These are phyloP conservation scores for Alternaria triticimaculans DNA, from an alignment of 2,329 filamentous ascomycete species.

Conservation along the genomic window DNA sequence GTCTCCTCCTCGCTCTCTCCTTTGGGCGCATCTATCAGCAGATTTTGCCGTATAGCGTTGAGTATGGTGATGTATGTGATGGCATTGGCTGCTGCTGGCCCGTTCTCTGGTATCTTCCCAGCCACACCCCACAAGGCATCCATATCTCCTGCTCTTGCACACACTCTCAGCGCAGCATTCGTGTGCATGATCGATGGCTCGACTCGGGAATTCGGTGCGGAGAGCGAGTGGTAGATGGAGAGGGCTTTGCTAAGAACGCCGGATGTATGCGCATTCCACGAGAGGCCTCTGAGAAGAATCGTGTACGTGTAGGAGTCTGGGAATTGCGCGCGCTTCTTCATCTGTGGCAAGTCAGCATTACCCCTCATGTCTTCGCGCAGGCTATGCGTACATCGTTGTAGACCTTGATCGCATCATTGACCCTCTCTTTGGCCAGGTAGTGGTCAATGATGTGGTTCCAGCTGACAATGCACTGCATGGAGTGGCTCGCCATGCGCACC, in stretches of 20 bases:
- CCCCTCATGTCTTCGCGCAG: neutral
- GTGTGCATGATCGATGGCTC: constrained; percentile 80
- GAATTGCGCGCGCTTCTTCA: constrained; percentile 89
- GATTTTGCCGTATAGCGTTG: constrained; percentile 67
- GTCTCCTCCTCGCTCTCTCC: constrained; percentile 38
- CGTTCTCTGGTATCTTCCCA: constrained; percentile 71
- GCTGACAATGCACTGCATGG: constrained; percentile 71
- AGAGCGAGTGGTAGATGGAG: constrained; percentile 78
- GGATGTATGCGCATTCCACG: constrained; percentile 63
- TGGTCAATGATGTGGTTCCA: constrained; percentile 89
- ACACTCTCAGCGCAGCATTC: constrained; percentile 87
- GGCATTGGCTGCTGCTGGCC: constrained; percentile 68
- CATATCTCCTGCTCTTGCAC: constrained; percentile 74
- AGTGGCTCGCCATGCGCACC: constrained; percentile 71
- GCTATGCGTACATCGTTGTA: constrained; percentile 76
- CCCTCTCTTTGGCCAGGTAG: constrained; percentile 65
- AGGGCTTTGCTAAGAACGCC: constrained; percentile 72
- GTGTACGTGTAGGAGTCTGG: constrained; percentile 87
- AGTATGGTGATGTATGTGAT: constrained; percentile 84
- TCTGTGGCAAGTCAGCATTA: constrained; percentile 55
- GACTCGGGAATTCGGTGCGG: constrained; percentile 66
- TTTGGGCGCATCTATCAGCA: constrained; percentile 33
- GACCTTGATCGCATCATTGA: constrained; percentile 74
- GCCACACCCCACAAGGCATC: constrained; percentile 81
- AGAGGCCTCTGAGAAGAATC: constrained; percentile 78